Evolutionary conservation across 495 filamentous ascomycete species (phyloP), one percentile per base, ranked within the genome.

Genomic region (Neurospora discreta): DNA sequence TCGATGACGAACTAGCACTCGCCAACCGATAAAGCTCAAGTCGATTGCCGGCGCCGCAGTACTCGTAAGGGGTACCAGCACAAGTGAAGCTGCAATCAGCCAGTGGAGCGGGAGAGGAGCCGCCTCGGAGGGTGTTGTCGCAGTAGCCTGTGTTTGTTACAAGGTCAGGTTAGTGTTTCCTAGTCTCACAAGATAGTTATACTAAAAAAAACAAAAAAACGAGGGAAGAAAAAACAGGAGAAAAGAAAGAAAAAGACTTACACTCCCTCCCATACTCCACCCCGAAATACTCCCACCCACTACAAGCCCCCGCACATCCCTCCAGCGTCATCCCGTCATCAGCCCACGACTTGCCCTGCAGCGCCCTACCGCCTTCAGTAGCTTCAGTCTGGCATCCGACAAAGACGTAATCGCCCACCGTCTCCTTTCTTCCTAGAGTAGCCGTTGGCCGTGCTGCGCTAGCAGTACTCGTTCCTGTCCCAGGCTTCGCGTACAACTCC

Each of bases 331-430:
- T 83, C 69, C 78, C 72, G 23, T 76, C 78, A 52, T 77, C 73
- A 10, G 74, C 76, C 44, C 75, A 71, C 39, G 52, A 13, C 36
- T 70, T 71, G 7, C 71, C 72, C 5, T 73, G 69, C 7, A 83
- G 77, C 13, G 82, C 82, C 18, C 81, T 74, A 42, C 69, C 73
- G 3, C 71, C 76, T 65, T 65, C 13, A 2, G 71, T 76, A 18
- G 76, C 78, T 76, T 86, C 84, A 13, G 81, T 83, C 76, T 80
- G 83, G 77, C 84, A 86, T 15, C 84, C 84, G 13, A 81, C 76
- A 36, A 79, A 78, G 18, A 65, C 65, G 69, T 81, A 85, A n/a
- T 70, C 73, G 5, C 82, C 80, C 20, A 84, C 81, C 2, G 76
- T 79, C 4, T 76, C 76, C 70, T 79, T 80, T 71, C 75, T 69